Evolutionary conservation across 2,329 filamentous ascomycete genomes (phyloP).

Genomic region (Penicillium digitatum): DNA sequence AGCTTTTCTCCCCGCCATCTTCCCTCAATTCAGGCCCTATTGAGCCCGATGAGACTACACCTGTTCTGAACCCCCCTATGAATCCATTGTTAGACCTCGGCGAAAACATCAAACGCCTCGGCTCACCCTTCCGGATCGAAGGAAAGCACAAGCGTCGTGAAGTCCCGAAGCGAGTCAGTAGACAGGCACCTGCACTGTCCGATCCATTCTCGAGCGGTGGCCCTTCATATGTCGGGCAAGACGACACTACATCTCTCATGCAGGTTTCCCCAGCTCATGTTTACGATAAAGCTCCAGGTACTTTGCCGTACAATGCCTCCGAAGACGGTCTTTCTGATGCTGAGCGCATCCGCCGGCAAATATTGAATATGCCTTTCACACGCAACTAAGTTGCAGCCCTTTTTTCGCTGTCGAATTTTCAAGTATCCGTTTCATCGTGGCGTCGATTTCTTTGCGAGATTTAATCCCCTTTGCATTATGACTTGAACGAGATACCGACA

Average conservation of each 20-base stretch:
- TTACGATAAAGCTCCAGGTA: conserved; percentile 12
- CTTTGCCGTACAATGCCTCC: conserved; percentile 30
- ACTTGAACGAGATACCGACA: conserved; percentile 27
- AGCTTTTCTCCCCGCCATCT: conserved; percentile 52
- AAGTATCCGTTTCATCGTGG: conserved; percentile 22
- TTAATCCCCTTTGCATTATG: conserved; percentile 26
- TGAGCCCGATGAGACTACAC: conserved; percentile 23
- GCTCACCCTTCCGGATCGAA: conserved; percentile 47
- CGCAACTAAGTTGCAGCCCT: conserved; percentile 22
- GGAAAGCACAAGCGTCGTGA: conserved; percentile 32
- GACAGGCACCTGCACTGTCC: conserved; percentile 43
- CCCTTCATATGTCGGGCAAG: conserved; percentile 18
- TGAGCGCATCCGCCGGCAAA: conserved; percentile 39
- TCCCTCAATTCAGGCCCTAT: conserved; percentile 27
- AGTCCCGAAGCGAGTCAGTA: conserved; percentile 28
- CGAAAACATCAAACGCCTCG: conserved; percentile 45
- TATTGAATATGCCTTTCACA: conserved; percentile 36
- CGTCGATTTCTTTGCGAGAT: conserved; percentile 22
- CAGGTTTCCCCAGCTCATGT: conserved; percentile 16
- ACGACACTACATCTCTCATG: conserved; percentile 13
- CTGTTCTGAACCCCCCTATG: conserved; percentile 21
- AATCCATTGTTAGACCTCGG: conserved; percentile 34
- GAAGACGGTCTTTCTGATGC: conserved; percentile 39
- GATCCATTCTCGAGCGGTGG: conserved; percentile 41
- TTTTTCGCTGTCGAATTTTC: conserved; percentile 10